phyloP scores from a whole-genome alignment of 2,329 filamentous ascomycete genomes.

The Lasiodiplodia sp. region DNA sequence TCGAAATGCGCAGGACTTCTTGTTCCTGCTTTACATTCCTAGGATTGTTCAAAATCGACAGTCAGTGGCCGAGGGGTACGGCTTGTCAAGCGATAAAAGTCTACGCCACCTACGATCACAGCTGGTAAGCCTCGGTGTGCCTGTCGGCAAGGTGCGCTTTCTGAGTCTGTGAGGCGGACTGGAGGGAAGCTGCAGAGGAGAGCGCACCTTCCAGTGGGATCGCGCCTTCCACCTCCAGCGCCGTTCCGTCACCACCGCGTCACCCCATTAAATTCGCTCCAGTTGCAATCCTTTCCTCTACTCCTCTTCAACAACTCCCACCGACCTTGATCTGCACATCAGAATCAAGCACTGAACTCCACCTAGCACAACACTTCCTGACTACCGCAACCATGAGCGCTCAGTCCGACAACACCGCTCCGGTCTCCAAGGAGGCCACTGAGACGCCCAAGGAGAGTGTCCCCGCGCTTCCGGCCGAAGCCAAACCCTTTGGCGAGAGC shows the following conservation, averaged over 20 bases:
- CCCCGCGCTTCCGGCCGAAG: neutral
- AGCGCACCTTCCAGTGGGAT: neutral
- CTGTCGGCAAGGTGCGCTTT: neutral
- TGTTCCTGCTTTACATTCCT: no score
- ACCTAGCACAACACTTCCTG: neutral
- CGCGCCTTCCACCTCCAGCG: slow-evolving; percentile 5
- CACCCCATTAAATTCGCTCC: neutral
- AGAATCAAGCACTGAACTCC: neutral
- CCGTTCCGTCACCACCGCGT: neutral
- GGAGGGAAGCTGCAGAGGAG: neutral
- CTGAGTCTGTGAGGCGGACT: neutral
- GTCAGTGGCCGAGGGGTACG: no score
- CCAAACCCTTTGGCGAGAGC: neutral
- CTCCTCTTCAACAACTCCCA: neutral
- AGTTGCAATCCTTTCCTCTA: neutral
- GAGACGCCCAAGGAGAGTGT: neutral
- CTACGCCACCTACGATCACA: neutral
- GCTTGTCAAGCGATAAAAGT: neutral
- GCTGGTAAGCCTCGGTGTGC: no score
- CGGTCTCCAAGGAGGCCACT: neutral
- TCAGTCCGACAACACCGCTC: neutral
- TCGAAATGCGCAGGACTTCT: no score
- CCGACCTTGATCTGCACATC: no score
- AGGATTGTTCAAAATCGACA: no score
- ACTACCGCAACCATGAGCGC: slow-evolving; percentile 14